phyloP scores from a whole-genome alignment of 1,284 basidiomycete genomes.

The Trichosporon sp. region DNA sequence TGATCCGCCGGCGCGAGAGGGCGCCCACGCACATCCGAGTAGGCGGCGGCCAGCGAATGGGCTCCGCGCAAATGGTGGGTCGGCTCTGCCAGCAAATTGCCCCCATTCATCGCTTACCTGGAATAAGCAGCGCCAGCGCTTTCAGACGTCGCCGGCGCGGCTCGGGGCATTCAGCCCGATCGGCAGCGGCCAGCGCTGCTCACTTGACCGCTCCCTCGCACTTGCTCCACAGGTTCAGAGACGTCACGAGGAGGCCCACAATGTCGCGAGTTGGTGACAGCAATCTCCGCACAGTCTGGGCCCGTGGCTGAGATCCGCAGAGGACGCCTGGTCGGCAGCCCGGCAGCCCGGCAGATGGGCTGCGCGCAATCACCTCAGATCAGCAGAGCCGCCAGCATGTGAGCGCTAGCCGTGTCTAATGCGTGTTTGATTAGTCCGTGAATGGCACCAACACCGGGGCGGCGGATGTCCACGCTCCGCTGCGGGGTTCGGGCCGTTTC shows the following conservation, averaged over 20 bases:
- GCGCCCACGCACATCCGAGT: background rate
- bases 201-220: background rate
- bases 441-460: background rate
- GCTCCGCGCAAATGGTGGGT: background rate
- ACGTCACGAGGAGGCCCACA: no score
- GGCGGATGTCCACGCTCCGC: background rate
- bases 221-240: no score
- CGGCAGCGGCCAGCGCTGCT: background rate
- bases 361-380: background rate
- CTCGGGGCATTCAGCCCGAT: background rate
- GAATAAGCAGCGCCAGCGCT: background rate
- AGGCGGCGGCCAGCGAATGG: background rate
- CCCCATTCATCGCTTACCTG: background rate
- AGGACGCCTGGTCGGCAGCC: no score
- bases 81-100: background rate
- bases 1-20: background rate
- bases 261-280: no score
- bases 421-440: background rate
- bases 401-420: no score
- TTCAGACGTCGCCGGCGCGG: background rate
- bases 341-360: no score
- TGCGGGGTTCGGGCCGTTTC: background rate
- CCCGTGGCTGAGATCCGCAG: no score
- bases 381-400: background rate
- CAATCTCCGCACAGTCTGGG: no score